Base-by-base conservation (phyloP, 177 flowering plant species). In the Vitis hybrid region DNA sequence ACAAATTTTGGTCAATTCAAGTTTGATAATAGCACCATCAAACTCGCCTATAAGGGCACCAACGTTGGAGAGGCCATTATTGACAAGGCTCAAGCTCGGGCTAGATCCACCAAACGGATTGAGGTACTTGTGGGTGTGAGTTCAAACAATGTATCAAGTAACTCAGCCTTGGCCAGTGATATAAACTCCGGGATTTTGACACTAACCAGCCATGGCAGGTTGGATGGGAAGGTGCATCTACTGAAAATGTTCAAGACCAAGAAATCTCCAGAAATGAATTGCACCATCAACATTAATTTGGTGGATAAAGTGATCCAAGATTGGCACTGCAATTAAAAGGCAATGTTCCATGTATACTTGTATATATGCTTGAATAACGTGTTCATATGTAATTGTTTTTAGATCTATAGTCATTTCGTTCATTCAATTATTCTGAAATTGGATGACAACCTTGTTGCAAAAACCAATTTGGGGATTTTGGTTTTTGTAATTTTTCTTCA, bases 211-310 rank as follows among this genome's bases (percentile, higher is more conserved):
- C 2, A 10, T 11, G 64, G 62, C 2, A 40, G 60, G 30, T 12
- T 76, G 69, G 65, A 49, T 9, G 79, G 79, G 7, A 76, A 60
- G 49, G 70, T 76, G 52, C 30, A 55, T 30, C 14, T 68, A 24
- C 1, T 64, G 62, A 19, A 46, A 17, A 21, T 72, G 3, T 6
- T 72, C 32, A 68, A 72, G 75, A 76, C 40, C 65, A 68, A 76
- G 52, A 76, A 69, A 35, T 4, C 56, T n/a, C 40, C 61, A 1
- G 12, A 10, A 12, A 60, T 75, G 73, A 55, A 75, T 66, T 75
- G 78, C 48, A 19, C 66, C 5, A 54, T 75, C 66, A 14, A 52
- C 14, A 13, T 72, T 52, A 49, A 50, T 17, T 4, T 72, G 8
- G 46, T 7, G 8, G 46, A 40, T 4, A 40, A 40, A 40, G 46